Percentiles rank a stretch among this genome's conserved stretches.
Conservation (phyloP, 2,329 filamentous ascomycete genomes). For the Raffaelea arxii region DNA sequence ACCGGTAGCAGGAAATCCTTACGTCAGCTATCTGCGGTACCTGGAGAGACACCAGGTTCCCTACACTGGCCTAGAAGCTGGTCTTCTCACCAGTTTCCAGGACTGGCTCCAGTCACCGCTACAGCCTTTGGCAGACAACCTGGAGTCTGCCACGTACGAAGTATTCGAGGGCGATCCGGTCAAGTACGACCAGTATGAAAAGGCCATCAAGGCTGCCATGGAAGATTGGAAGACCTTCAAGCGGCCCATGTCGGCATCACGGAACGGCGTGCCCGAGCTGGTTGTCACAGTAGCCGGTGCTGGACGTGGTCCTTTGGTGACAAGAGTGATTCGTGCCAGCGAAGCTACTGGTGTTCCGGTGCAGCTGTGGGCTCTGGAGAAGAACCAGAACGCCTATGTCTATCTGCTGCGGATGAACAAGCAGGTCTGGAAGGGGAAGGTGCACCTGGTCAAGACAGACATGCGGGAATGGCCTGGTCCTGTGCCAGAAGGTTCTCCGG, state of each 20-base stretch:
- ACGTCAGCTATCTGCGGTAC: slow-evolving; percentile 75
- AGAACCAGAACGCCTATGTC: slow-evolving; percentile 96
- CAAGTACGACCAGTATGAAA: slow-evolving; percentile 94
- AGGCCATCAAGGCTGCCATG: slow-evolving; percentile 71
- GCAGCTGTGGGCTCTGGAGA: slow-evolving; percentile 87
- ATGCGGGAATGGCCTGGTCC: slow-evolving; percentile 97
- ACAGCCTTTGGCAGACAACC: slow-evolving; percentile 89
- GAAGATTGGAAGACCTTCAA: slow-evolving; percentile 64
- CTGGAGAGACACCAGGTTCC: slow-evolving; percentile 73
- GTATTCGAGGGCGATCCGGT: slow-evolving; percentile 97
- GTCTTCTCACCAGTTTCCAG: slow-evolving; percentile 55
- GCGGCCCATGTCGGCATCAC: slow-evolving; percentile 61
- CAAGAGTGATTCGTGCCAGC: slow-evolving; percentile 74
- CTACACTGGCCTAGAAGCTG: slow-evolving; percentile 38
- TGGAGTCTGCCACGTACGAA: slow-evolving; percentile 96
- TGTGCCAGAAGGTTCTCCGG: slow-evolving; percentile 29
- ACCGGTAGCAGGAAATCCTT: slow-evolving; percentile 23
- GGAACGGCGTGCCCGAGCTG: slow-evolving; percentile 28
- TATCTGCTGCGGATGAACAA: slow-evolving; percentile 81
- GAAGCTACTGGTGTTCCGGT: slow-evolving; percentile 65
- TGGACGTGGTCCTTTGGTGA: slow-evolving; percentile 85
- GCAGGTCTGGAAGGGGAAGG: slow-evolving; percentile 66
- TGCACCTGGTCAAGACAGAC: slow-evolving; percentile 88
- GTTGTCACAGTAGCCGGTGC: slow-evolving; percentile 90
- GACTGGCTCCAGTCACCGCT: slow-evolving; percentile 94